Base-by-base conservation (phyloP, 2,329 filamentous ascomycete genomes). In the Aureobasidium mangrovei region DNA sequence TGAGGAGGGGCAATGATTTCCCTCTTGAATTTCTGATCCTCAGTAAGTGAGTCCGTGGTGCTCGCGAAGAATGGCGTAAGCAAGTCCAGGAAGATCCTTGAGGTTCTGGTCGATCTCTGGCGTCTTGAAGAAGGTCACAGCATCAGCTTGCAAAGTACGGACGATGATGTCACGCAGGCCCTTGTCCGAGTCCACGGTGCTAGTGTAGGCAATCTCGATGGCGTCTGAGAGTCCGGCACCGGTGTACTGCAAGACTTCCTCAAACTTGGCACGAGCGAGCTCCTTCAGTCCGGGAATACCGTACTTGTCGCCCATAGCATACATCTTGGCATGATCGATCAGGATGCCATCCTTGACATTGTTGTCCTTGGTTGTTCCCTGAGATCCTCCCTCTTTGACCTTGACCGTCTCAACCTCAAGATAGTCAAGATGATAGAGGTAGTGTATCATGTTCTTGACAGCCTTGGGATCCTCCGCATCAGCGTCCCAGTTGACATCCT, bases 161-260 rank as follows among this genome's bases (percentile, higher is more conserved):
- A 59, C 56, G 4, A 68, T 62, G 4, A 60, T 57, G 43, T 69
- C 63, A 10, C 66, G 60, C 54, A 70, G 57, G 7, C 61, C 65
- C n/a, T 63, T 64, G 53, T 68, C 63, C 1, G 56, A 8, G 8
- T 63, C 57, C 1, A 60, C 61, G 6, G 65, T 67, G 0, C 59
- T 61, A 7, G 56, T 61, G 35, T 64, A 68, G 1, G 62, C 57
- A 7, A 63, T 44, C 27, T 62, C 57, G 4, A 66, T 64, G 0
- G 66, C 62, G n/a, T 60, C 58, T 6, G 64, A 57, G 10, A 70
- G 61, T 36, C 65, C 64, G 7, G 55, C 39, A 55, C 60, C 59
- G 61, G 39, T 63, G 62, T 10, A 53, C 51, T 27, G 59, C 60
- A 7, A 7, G 58, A 56, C 43, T 60, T 62, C 27, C 18, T 61